phyloP scores from a whole-genome alignment of 805 yeast genomes.

The Ogataea populi-albae region DNA sequence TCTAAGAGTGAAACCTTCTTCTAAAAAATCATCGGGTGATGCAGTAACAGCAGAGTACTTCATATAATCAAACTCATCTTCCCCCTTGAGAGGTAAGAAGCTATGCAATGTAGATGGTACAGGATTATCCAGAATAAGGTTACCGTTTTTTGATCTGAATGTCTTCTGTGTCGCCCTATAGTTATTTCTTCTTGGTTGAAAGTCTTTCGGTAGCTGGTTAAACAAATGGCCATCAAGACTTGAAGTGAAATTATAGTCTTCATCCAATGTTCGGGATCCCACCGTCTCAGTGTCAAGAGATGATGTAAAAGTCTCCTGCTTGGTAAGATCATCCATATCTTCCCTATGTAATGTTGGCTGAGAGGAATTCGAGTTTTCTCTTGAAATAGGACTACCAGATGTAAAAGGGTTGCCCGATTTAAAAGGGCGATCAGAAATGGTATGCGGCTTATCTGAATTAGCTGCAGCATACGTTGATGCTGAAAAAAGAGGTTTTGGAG shows the following conservation, averaged over 20 bases:
- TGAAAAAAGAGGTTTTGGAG: slow-evolving; percentile 65
- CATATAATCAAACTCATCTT: slow-evolving; percentile 94
- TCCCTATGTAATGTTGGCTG: slow-evolving; percentile 17
- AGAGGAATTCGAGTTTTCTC: slow-evolving; percentile 24
- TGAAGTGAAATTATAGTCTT: slow-evolving; percentile 20
- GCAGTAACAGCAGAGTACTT: slow-evolving; percentile 96
- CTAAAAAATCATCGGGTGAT: slow-evolving; percentile 81
- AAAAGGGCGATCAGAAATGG: neutral
- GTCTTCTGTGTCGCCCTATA: slow-evolving; percentile 48
- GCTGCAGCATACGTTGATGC: slow-evolving; percentile 65
- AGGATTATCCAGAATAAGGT: slow-evolving; percentile 89
- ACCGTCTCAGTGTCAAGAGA: slow-evolving; percentile 19
- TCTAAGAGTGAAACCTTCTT: slow-evolving; percentile 79
- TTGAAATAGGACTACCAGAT: slow-evolving; percentile 21
- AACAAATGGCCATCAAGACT: slow-evolving; percentile 33
- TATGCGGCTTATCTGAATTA: slow-evolving; percentile 30
- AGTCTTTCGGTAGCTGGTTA: slow-evolving; percentile 30
- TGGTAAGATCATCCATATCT: slow-evolving; percentile 7
- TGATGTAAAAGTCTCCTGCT: slow-evolving; percentile 16
- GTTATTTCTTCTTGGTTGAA: slow-evolving; percentile 38
- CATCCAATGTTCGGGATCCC: slow-evolving; percentile 16
- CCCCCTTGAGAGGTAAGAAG: slow-evolving; percentile 81
- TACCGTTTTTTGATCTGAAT: slow-evolving; percentile 72
- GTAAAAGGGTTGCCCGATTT: slow-evolving; percentile 20
- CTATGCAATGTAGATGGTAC: slow-evolving; percentile 85